These are phyloP conservation scores for Tuber borchii DNA, from an alignment of 495 filamentous ascomycete species.

Conservation along the genomic window DNA sequence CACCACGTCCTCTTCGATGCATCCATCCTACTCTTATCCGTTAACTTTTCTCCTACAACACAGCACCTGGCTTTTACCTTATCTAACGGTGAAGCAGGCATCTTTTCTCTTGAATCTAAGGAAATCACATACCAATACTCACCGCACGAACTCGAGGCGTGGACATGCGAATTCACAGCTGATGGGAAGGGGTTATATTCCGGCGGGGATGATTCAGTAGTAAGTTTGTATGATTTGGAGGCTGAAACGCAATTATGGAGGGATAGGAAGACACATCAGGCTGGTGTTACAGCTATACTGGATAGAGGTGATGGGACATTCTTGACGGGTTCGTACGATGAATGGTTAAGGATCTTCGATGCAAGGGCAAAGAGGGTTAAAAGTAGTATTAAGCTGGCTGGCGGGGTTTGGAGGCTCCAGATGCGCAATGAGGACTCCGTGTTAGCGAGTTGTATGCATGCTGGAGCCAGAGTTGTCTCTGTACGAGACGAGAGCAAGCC, in stretches of 20 bases:
- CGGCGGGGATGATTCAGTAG: constrained; percentile 60
- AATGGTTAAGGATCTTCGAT: constrained; percentile 65
- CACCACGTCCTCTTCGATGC: constrained; percentile 45
- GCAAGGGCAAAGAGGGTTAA: constrained; percentile 46
- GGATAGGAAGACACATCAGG: constrained; percentile 55
- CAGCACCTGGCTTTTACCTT: constrained; percentile 59
- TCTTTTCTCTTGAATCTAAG: constrained; percentile 38
- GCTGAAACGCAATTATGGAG: constrained; percentile 40
- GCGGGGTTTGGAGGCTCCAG: constrained; percentile 87
- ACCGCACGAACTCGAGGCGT: constrained; percentile 56
- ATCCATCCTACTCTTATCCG: constrained; percentile 59
- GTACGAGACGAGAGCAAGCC: constrained; percentile 50
- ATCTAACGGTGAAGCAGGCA: constrained; percentile 56
- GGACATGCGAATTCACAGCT: constrained; percentile 56
- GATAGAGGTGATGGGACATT: constrained; percentile 57
- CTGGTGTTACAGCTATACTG: constrained; percentile 84
- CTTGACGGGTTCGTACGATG: constrained; percentile 89
- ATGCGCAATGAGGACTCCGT: constrained; percentile 51
- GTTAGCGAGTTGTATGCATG: constrained; percentile 91
- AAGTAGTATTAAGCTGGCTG: constrained; percentile 63
- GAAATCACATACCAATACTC: constrained; percentile 16
- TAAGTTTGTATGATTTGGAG: constrained; percentile 34
- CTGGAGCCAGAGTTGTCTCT: constrained; percentile 63
- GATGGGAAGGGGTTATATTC: constrained; percentile 50
- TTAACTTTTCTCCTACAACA: constrained; percentile 60